A percentile compares a stretch with the other conserved stretches of the same genome.
phyloP scores from a whole-genome alignment of 2,329 filamentous ascomycete genomes.

The Rutstroemia sydowiana region DNA sequence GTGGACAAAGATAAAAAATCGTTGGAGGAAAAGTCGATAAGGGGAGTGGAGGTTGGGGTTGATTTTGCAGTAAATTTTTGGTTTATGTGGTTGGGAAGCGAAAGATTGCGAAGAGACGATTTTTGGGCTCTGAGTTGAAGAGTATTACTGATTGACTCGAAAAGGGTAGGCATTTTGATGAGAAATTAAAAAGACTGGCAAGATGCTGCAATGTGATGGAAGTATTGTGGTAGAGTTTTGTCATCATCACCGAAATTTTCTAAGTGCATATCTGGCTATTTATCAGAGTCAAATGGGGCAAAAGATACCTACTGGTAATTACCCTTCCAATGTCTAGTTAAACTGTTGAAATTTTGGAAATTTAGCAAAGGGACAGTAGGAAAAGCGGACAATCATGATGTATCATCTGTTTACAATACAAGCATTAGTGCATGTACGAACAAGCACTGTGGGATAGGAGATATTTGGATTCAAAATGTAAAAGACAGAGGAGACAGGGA shows the following conservation, averaged over 20 bases:
- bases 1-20: constrained; percentile 24
- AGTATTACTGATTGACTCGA: constrained; percentile 2
- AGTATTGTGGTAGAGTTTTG: neutral
- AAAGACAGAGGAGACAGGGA: too few species aligned
- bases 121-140: constrained; percentile 6
- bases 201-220: neutral
- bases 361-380: neutral
- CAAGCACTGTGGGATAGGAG: too few species aligned
- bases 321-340: too few species aligned
- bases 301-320: too few species aligned
- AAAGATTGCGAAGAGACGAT: constrained; percentile 1
- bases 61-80: constrained; percentile 32
- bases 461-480: neutral
- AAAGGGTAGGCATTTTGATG: constrained; percentile 4
- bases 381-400: neutral
- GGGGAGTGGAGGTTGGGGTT: constrained; percentile 20
- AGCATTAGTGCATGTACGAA: too few species aligned
- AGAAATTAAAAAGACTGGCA: neutral
- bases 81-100: neutral
- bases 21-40: constrained; percentile 34
- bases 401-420: neutral
- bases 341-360: neutral
- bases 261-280: neutral
- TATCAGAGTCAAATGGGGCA: neutral
- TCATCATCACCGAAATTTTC: neutral